Base-by-base conservation (phyloP, 371 early-diverging fungal species). In the Rhizopus sp. region DNA sequence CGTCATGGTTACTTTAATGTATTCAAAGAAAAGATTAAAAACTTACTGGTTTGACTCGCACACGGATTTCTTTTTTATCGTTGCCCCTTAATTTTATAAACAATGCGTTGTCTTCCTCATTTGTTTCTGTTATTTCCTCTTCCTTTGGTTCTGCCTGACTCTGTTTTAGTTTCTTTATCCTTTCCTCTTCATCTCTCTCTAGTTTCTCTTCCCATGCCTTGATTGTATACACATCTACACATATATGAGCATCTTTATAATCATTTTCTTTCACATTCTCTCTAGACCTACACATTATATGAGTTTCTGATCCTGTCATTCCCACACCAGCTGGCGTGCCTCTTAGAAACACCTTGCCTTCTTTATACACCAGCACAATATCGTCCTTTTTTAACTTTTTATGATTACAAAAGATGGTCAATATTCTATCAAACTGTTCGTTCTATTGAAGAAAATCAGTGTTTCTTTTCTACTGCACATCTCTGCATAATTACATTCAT, bases 291-390 rank as follows among this genome's bases (percentile, higher is more conserved):
- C 72, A 37, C 51, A 72, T 62, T 16, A 44, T 35, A 39, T 72
- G 42, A 3, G 55, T 60, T 6, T 44, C 54, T n/a, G 50, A 34
- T 9, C 56, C 30, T 39, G 16, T 46, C 75, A 78, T 73, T 1
- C 56, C 60, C 10, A 78, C 17, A 57, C 75, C 69, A 30, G 62
- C 56, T 8, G 78, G 78, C 4, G 78, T 78, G 6, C 69, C 66
- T 7, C 66, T 67, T 42, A 71, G 10, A 39, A 69, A 69, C 0
- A 78, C 66, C 2, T 56, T 55, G 8, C 66, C 63, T 16, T 67
- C 67, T 30, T 75, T 59, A 60, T 73, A 75, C 0, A 66, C 67
- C 31, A 78, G 32, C 4, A 72, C 39, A 13, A 75, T 16, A 7
- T 75, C 69, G 0, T 57, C 35, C n/a, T 62, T 65, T 12, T 47